Evolutionary conservation across 1,284 basidiomycete genomes (phyloP), one percentile per base, ranked within the genome.

Genomic region (Boletus sp.): DNA sequence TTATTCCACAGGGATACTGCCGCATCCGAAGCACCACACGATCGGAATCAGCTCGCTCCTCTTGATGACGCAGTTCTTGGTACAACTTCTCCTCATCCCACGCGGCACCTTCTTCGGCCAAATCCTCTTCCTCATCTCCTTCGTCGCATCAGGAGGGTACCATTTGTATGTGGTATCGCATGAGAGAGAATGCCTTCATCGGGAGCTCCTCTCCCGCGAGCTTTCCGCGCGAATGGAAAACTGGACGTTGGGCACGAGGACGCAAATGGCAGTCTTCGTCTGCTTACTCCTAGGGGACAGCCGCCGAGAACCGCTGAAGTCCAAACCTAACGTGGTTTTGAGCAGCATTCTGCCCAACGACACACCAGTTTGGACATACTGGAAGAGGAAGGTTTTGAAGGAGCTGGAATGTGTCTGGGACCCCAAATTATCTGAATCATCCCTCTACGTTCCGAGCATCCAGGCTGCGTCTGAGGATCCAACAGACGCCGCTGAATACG

Each of bases 181-280:
- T 16, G 49, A 60, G 25, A 57, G 49, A 35, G 52, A 62, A 9
- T 36, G 30, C 8, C 30, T 57, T 5, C 66, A 69, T 17, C 40
- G 43, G 26, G 46, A 53, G 2, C 51, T 64, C 13, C 62, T 66
- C 32, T 34, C 41, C 12, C 20, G 20, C 12, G 19, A 41, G 16
- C 57, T 65, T 22, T 32, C 44, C 4, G 27, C 17, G 8, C 32
- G 9, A 16, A 49, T 48, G 50, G 50, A 48, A 30, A 65, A 54
- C 17, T 41, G 49, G 34, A 37, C 4, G 2, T 33, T 58, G 6
- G 51, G 63, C 4, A 62, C 65, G 25, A 58, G 63, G 48, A 64
- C 63, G 5, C 61, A 65, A 32, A 64, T 58, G 54, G 52, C 59
- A 4, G 63, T 64, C 42, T 54, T 67, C 8, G 50, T 58, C 30